Conservation (phyloP, 805 yeast species). For the Pichia kluyveri region DNA sequence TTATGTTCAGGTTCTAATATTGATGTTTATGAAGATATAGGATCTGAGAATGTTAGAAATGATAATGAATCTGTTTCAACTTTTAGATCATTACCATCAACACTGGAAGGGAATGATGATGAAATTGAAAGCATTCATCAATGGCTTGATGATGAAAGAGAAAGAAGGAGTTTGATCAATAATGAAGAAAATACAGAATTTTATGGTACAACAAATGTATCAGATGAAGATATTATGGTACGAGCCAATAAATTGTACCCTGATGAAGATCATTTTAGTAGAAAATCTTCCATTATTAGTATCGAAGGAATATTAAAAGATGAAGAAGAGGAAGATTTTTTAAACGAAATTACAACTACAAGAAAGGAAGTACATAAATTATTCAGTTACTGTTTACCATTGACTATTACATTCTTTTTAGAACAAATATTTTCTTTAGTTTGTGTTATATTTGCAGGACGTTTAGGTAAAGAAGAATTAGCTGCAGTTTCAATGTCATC, state of each 20-base stretch:
- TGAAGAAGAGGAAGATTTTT: conserved; percentile 25
- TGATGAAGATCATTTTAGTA: conserved; percentile 2
- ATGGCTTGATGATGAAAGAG: conserved; percentile 31
- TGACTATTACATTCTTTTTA: conserved; percentile 56
- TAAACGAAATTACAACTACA: conserved; percentile 18
- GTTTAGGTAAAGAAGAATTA: conserved; percentile 59
- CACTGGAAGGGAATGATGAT: conserved; percentile 26
- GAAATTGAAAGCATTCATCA: conserved; percentile 24
- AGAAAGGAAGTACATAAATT: conserved; percentile 27
- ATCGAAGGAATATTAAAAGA: conserved; percentile 9
- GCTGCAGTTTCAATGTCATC: conserved; percentile 73
- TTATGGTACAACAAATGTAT: conserved; percentile 19
- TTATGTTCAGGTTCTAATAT: conserved; percentile 24
- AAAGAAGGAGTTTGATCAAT: conserved; percentile 21
- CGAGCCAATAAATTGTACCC: conserved; percentile 22
- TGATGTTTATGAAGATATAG: conserved; percentile 12
- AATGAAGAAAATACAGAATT: conserved; percentile 6
- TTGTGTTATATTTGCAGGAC: conserved; percentile 71
- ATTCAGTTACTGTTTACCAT: conserved; percentile 40
- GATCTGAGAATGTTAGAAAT: conserved; percentile 1
- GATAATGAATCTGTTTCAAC: conserved; percentile 27
- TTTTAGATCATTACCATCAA: conserved; percentile 29
- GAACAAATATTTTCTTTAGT: conserved; percentile 57
- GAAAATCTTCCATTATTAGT: conserved; percentile 8
- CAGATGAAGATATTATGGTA: conserved; percentile 11